Evolutionary conservation across 805 yeast genomes (phyloP).

Genomic region (Maudiozyma pseudohumilis): DNA sequence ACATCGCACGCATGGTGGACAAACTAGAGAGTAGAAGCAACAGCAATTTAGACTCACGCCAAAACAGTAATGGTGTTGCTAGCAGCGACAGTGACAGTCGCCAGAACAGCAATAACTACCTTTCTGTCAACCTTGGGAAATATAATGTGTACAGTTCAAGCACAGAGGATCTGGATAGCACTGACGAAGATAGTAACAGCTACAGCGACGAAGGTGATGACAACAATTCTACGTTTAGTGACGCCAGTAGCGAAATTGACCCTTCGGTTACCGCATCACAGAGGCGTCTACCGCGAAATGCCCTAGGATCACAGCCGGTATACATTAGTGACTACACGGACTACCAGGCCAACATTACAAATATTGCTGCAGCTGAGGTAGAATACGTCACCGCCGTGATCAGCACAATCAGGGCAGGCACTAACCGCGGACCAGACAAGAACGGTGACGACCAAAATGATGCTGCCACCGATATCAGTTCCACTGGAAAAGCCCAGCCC

Average conservation of each 20-base stretch:
- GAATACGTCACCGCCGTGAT: constrained; percentile 15
- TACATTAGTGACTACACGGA: constrained; percentile 10
- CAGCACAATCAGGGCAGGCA: constrained; percentile 9
- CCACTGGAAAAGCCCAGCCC: too few species aligned
- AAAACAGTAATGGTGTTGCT: too few species aligned
- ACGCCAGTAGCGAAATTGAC: neutral
- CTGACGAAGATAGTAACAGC: neutral
- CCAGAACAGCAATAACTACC: too few species aligned
- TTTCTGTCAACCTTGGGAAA: neutral
- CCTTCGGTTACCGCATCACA: neutral
- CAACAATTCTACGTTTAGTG: neutral
- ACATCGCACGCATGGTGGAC: too few species aligned
- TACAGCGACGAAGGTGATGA: neutral
- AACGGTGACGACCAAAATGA: neutral
- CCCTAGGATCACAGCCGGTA: too few species aligned
- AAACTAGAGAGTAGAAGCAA: too few species aligned
- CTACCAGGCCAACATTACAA: constrained; percentile 4
- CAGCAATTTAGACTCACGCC: too few species aligned
- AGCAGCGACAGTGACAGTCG: too few species aligned
- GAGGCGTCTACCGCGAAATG: neutral
- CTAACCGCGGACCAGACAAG: neutral
- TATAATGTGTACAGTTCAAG: neutral
- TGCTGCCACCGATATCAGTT: too few species aligned
- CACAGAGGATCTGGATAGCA: too few species aligned
- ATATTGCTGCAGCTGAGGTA: constrained; percentile 9